These are phyloP conservation scores for Stemphylium vesicarium DNA, from an alignment of 2,329 filamentous ascomycete genomes.

Conservation along the genomic window DNA sequence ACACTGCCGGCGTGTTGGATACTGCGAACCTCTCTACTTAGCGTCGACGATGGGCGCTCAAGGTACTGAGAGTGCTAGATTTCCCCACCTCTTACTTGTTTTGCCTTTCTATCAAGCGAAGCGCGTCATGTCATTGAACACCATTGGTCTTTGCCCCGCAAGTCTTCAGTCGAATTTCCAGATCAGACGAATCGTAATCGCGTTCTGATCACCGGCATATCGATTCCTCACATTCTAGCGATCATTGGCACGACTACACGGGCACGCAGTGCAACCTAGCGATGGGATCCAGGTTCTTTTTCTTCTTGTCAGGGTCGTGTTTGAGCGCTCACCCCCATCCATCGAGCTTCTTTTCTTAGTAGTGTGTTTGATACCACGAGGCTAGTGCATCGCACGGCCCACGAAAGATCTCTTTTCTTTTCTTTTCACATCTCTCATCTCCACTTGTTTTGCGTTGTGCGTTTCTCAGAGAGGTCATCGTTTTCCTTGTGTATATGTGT, in stretches of 20 bases:
- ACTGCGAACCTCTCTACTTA: not conserved
- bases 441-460: not conserved
- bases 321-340: not conserved
- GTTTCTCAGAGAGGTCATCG: not conserved
- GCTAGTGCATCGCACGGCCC: constrained; percentile 13
- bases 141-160: not conserved
- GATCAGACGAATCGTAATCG: not conserved
- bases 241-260: not conserved
- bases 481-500: not conserved
- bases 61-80: not conserved
- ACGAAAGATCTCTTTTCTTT: constrained; percentile 2
- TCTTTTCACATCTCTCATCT: not conserved
- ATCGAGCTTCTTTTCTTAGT: not conserved
- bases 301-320: not conserved
- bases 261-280: not conserved
- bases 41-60: not conserved
- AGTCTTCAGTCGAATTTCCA: not conserved
- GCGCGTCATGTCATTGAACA: not conserved
- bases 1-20: not conserved
- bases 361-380: constrained; percentile 18
- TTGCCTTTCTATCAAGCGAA: not conserved
- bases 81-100: not conserved
- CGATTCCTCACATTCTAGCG: not conserved
- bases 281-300: not conserved
- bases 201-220: not conserved